Evolutionary conservation across 306 rosid species (phyloP).

Genomic region (Acacia melanoxylon): DNA sequence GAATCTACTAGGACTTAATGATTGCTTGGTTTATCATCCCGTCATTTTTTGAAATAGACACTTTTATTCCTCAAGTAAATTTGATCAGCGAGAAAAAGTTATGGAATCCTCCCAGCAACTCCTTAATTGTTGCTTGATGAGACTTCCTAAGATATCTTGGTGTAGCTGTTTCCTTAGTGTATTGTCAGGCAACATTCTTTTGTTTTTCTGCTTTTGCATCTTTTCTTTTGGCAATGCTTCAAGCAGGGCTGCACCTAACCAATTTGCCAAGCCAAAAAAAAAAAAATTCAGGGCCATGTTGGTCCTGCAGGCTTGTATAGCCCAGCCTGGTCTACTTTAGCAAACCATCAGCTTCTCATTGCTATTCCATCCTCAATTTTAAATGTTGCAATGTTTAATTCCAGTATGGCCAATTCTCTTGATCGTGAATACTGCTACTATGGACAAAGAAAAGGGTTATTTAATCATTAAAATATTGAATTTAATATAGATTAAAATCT

Average conservation of each 20-base stretch:
- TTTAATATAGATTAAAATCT: background rate
- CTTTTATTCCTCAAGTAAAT: background rate
- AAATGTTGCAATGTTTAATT: conserved; percentile 1
- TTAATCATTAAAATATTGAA: background rate
- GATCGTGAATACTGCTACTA: conserved; percentile 6
- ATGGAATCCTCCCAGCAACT: background rate
- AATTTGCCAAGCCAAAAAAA: background rate
- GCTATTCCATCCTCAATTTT: conserved; percentile 2
- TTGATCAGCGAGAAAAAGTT: background rate
- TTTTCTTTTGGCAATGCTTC: conserved; percentile 18
- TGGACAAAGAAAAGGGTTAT: background rate
- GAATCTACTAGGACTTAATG: background rate
- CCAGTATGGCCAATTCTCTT: conserved; percentile 9
- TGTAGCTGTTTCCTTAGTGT: conserved; percentile 4
- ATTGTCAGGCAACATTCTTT: conserved; percentile 3
- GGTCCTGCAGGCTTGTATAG: background rate
- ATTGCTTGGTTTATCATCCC: background rate
- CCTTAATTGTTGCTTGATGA: conserved; percentile 1
- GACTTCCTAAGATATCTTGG: conserved; percentile 18
- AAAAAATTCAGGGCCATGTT: background rate
- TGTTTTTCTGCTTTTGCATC: background rate
- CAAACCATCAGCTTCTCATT: conserved; percentile 6
- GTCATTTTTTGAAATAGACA: background rate
- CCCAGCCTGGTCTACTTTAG: background rate
- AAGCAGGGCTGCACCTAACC: background rate